Evolutionary conservation across 106 monocot genomes (phyloP).

Genomic region (Apostasia ramifera): DNA sequence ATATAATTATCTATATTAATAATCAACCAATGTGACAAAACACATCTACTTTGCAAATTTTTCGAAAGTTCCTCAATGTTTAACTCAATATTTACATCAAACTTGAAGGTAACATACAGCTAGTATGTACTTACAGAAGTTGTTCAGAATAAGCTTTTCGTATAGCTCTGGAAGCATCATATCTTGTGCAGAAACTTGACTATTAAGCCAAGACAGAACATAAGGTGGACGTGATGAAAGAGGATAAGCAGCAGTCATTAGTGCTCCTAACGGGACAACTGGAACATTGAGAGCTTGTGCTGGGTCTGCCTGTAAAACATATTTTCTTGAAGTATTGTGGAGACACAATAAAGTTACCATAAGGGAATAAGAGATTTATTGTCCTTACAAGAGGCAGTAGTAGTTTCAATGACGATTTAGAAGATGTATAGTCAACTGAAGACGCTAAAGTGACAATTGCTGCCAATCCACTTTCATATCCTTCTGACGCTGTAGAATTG

Average conservation of each 20-base stretch:
- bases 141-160: constrained; percentile 85
- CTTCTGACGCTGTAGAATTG: constrained; percentile 7
- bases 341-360: background rate
- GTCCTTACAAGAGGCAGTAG: constrained; percentile 85
- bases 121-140: constrained; percentile 65
- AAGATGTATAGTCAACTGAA: constrained; percentile 87
- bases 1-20: too few relatives aligned
- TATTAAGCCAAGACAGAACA: constrained; percentile 73
- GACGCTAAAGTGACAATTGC: constrained; percentile 91
- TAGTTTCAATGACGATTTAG: constrained; percentile 79
- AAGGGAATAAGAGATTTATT: background rate
- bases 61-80: too few relatives aligned
- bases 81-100: background rate
- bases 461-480: constrained; percentile 48
- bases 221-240: constrained; percentile 77
- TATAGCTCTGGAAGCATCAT: constrained; percentile 98
- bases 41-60: too few relatives aligned
- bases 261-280: constrained; percentile 75
- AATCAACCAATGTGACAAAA: too few relatives aligned
- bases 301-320: constrained; percentile 78
- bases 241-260: constrained; percentile 77
- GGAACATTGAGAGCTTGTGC: constrained; percentile 90
- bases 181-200: constrained; percentile 74
- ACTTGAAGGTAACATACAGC: background rate
- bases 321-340: background rate